Base-by-base conservation (phyloP, 2,329 filamentous ascomycete species). In the Hypoxylon sp. region DNA sequence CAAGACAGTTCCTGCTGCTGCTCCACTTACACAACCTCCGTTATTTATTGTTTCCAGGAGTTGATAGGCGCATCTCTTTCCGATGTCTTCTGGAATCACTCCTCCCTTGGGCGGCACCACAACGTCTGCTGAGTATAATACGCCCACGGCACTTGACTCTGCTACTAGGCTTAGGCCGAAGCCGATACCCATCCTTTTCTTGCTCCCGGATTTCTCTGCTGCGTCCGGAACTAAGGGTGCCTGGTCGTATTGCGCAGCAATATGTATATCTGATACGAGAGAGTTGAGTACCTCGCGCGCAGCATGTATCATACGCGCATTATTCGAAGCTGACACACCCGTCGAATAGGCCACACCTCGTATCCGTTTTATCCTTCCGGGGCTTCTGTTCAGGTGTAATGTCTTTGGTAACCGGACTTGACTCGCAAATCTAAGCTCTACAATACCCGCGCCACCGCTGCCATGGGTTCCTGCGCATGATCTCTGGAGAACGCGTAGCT, bases 331-430 rank as follows among this genome's bases (percentile, higher is more conserved):
- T 7, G 90, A 89, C 0, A 97, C 92, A 35, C 95, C 94, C 1
- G 90, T 91, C 46, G 89, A 89, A 73, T 97, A 99, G 36, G 94
- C 92, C 31, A 99, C 94, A 51, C 94, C 94, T 48, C 93, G 82
- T 60, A 99, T 89, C 62, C 86, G 85, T 80, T 91, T 93, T 65
- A 99, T 88, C 47, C 90, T 80, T 5, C 94, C 94, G 0, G 92
- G 85, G 57, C 84, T 89, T 63, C 95, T 80, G 69, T 87, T 81
- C 46, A 97, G 74, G 72, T 99, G 94, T 68, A 99, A 77, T 26
- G 94, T 99, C 77, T 96, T 96, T 7, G 94, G 94, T 41, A 97
- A 77, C 26, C 93, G 85, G 8, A 99, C 88, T 73, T 99, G 94
- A 70, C 93, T 92, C 13, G 90, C 91, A 68, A 97, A 97, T 5